Percentiles rank a stretch among this genome's conserved stretches.
These are phyloP conservation scores for Eucalyptus pumila DNA, from an alignment of 345 rosid genomes.

Conservation along the genomic window DNA sequence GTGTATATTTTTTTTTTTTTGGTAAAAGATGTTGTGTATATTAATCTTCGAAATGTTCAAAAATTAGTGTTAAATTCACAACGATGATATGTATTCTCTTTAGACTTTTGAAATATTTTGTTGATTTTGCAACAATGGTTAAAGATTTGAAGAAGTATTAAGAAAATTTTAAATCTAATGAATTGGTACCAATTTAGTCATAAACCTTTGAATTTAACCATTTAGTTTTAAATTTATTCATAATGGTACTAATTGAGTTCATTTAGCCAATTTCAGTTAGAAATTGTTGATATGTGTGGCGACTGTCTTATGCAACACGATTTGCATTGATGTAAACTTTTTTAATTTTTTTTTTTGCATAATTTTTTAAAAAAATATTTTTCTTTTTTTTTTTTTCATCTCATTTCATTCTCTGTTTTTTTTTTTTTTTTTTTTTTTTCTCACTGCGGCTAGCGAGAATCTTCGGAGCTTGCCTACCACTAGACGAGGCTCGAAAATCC, in stretches of 20 bases:
- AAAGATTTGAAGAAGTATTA: too few relatives aligned
- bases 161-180: too few relatives aligned
- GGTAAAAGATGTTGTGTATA: background rate
- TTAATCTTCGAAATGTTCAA: background rate
- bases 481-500: background rate
- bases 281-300: background rate
- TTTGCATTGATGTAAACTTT: accelerated
- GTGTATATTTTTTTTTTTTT: too few relatives aligned
- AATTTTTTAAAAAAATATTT: too few relatives aligned
- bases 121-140: background rate
- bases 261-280: too few relatives aligned
- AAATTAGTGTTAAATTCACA: background rate
- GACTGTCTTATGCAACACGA: accelerated
- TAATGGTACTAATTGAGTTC: too few relatives aligned
- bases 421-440: accelerated
- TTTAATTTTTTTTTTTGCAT: too few relatives aligned
- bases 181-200: too few relatives aligned
- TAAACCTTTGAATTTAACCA: too few relatives aligned
- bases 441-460: accelerated
- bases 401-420: too few relatives aligned
- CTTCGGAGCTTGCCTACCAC: background rate
- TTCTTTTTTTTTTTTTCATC: too few relatives aligned
- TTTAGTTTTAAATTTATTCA: too few relatives aligned
- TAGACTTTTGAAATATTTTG: background rate
- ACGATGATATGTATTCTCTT: background rate